Conservation (phyloP, 805 yeast genomes). For the Starmerella gropengiesseri region DNA sequence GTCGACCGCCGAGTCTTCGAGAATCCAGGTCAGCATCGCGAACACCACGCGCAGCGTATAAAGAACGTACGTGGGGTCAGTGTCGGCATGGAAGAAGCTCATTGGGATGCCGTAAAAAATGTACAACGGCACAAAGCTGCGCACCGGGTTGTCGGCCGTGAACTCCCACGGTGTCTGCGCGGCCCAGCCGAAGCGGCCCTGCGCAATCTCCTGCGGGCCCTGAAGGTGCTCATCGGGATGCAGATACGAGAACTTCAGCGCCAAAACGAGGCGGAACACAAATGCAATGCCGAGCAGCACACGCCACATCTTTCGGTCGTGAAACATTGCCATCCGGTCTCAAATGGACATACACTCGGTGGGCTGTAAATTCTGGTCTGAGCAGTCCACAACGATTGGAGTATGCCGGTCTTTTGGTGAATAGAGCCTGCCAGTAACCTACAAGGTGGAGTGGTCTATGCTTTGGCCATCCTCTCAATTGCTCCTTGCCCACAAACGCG, state of each 20-base stretch:
- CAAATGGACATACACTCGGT: too few relatives aligned
- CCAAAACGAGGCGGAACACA: conserved; percentile 43
- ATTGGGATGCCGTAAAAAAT: conserved; percentile 56
- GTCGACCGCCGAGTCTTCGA: conserved; percentile 36
- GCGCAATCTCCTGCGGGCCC: conserved; percentile 61
- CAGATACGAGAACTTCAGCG: conserved; percentile 67
- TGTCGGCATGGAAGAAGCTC: conserved; percentile 31
- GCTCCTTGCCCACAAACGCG: too few relatives aligned
- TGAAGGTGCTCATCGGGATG: conserved; percentile 99
- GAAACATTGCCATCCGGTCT: too few relatives aligned
- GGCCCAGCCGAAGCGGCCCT: conserved; percentile 35
- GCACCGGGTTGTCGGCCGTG: conserved; percentile 41
- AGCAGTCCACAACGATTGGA: too few relatives aligned
- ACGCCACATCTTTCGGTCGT: conserved; percentile 35
- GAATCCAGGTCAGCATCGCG: conserved; percentile 31
- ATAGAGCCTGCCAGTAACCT: too few relatives aligned
- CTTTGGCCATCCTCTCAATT: too few relatives aligned
- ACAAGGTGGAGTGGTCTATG: too few relatives aligned
- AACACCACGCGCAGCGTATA: conserved; percentile 44
- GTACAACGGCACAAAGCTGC: conserved; percentile 63
- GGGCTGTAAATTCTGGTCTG: too few relatives aligned
- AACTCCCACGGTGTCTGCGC: conserved; percentile 78
- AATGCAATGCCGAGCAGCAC: conserved; percentile 36
- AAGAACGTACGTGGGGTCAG: conserved; percentile 43
- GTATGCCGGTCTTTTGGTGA: too few relatives aligned